These are phyloP conservation scores for Citrus sinensis DNA, from an alignment of 345 rosid species.

Conservation along the genomic window DNA sequence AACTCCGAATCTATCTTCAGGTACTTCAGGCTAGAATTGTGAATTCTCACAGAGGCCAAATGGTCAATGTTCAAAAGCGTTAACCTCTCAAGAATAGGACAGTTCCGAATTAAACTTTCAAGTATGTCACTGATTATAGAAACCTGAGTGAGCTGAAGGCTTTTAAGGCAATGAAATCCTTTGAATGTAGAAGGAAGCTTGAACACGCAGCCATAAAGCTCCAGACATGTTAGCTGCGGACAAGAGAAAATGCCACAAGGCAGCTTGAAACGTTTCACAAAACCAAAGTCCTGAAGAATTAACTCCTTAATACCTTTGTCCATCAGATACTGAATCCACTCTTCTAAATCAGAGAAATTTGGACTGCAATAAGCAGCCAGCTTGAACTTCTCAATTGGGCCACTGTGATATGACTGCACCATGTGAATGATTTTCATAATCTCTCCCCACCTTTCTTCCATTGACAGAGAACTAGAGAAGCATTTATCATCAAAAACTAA, in stretches of 20 bases:
- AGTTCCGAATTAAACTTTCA: slow-evolving; percentile 25
- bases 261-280: slow-evolving; percentile 20
- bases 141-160: slow-evolving; percentile 24
- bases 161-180: slow-evolving; percentile 28
- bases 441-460: slow-evolving; percentile 22
- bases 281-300: slow-evolving; percentile 21
- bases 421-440: slow-evolving; percentile 21
- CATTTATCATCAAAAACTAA: slow-evolving; percentile 32
- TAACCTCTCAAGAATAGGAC: slow-evolving; percentile 28
- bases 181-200: slow-evolving; percentile 23
- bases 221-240: slow-evolving; percentile 27
- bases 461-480: slow-evolving; percentile 7
- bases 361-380: slow-evolving; percentile 22
- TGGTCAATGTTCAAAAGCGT: slow-evolving; percentile 21
- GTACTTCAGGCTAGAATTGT: slow-evolving; percentile 26
- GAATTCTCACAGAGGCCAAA: slow-evolving; percentile 24
- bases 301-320: slow-evolving; percentile 26
- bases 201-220: slow-evolving; percentile 27
- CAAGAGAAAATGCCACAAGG: slow-evolving; percentile 27
- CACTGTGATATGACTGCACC: slow-evolving; percentile 18
- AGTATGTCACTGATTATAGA: slow-evolving; percentile 17
- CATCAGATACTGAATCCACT: slow-evolving; percentile 15
- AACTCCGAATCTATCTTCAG: slow-evolving; percentile 29
- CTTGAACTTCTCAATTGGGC: slow-evolving; percentile 32
- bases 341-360: slow-evolving; percentile 21